Evolutionary conservation across 78 protist species (phyloP).

Genomic region (Cavenderia fasciculata): DNA sequence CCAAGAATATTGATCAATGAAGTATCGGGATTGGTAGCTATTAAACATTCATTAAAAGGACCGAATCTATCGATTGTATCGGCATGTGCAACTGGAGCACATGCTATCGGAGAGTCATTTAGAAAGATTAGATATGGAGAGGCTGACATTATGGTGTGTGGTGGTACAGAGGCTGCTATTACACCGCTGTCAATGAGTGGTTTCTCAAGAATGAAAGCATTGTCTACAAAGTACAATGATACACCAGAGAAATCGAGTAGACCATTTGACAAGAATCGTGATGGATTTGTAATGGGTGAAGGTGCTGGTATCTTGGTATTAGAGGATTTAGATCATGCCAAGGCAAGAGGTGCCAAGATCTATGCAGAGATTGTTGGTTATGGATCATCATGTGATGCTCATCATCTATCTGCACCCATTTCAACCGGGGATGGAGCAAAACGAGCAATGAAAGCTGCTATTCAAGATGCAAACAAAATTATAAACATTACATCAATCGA

Average conservation of each 20-base stretch:
- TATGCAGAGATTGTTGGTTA: constrained; percentile 88
- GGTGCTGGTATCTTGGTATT: constrained; percentile 91
- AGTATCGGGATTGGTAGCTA: constrained; percentile 90
- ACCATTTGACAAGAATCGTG: constrained; percentile 89
- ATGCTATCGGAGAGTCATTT: constrained; percentile 91
- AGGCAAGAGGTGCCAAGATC: constrained; percentile 80
- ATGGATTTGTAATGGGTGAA: constrained; percentile 97
- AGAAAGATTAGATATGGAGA: constrained; percentile 87
- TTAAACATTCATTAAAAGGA: constrained; percentile 81
- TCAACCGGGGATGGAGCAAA: constrained; percentile 86
- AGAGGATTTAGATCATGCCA: constrained; percentile 85
- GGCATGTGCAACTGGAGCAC: constrained; percentile 98
- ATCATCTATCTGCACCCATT: constrained; percentile 92
- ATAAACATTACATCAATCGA: constrained; percentile 29
- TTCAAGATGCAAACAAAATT: constrained; percentile 20
- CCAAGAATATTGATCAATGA: constrained; percentile 93
- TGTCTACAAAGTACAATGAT: constrained; percentile 88
- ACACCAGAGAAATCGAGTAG: constrained; percentile 86
- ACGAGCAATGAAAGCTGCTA: constrained; percentile 87
- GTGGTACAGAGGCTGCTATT: constrained; percentile 94
- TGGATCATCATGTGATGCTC: constrained; percentile 88
- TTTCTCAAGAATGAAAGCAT: constrained; percentile 85
- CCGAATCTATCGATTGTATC: constrained; percentile 91
- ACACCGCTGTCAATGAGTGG: constrained; percentile 92
- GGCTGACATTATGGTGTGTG: constrained; percentile 93